phyloP scores from a whole-genome alignment of 192 early-diverging fungal species.

The Podila clonocystis region DNA sequence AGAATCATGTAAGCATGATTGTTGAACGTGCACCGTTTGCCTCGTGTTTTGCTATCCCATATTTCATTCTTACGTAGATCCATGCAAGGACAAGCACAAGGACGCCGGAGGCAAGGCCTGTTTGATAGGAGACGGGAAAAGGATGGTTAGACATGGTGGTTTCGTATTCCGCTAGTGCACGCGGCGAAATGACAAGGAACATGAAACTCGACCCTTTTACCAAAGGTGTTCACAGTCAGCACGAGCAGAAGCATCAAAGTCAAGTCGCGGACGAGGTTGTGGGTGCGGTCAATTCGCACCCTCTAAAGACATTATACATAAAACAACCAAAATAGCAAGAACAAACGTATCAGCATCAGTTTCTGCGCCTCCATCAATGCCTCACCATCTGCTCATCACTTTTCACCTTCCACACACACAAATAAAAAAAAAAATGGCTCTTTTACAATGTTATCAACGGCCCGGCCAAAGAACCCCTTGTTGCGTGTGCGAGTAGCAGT shows the following conservation, averaged over 20 bases:
- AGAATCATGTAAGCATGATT: neutral
- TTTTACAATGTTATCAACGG: slow-evolving; percentile 21
- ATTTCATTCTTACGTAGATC: slow-evolving; percentile 29
- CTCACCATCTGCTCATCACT: neutral
- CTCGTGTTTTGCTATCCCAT: no score
- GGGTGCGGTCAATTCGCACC: slow-evolving; percentile 12
- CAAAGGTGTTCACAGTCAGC: slow-evolving; percentile 38
- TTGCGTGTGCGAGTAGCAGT: neutral
- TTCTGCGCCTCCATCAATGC: neutral
- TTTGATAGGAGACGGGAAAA: neutral
- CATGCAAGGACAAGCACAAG: slow-evolving; percentile 17
- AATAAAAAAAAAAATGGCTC: neutral
- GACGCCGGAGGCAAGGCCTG: slow-evolving; percentile 19
- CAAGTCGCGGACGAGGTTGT: slow-evolving; percentile 33
- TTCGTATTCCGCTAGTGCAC: neutral
- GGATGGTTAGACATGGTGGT: neutral
- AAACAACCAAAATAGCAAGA: neutral
- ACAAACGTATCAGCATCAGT: neutral
- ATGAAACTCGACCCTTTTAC: neutral
- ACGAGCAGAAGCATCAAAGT: slow-evolving; percentile 41
- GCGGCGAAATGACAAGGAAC: neutral
- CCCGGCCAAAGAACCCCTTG: neutral
- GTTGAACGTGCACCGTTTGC: neutral
- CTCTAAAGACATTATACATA: slow-evolving; percentile 9
- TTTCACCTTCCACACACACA: neutral